These are phyloP conservation scores for Eugenia klotzschiana DNA, from an alignment of 441 rosid genomes.

Conservation along the genomic window DNA sequence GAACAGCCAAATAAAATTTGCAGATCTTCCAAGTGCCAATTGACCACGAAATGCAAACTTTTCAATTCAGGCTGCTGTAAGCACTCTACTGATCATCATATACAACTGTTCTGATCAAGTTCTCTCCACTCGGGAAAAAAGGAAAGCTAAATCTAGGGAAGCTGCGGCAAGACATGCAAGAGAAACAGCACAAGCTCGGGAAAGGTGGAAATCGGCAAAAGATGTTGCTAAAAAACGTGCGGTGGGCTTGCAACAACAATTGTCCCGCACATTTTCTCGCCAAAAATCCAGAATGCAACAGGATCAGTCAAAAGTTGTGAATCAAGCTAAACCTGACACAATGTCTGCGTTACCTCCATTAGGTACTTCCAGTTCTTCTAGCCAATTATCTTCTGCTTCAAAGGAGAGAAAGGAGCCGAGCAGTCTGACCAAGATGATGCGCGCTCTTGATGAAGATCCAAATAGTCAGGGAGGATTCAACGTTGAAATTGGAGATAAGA, in stretches of 20 bases:
- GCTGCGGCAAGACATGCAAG: constrained; percentile 82
- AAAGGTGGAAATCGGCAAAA: constrained; percentile 90
- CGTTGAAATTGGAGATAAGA: constrained; percentile 60
- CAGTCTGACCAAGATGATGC: constrained; percentile 66
- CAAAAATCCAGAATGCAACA: constrained; percentile 35
- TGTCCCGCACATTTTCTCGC: constrained; percentile 77
- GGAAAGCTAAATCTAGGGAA: constrained; percentile 74
- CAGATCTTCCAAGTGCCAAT: background rate
- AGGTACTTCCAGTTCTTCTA: constrained; percentile 19
- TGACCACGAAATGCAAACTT: background rate
- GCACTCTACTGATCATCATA: constrained; percentile 58
- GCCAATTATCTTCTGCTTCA: constrained; percentile 13
- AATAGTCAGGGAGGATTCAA: constrained; percentile 52
- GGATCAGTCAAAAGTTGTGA: constrained; percentile 20
- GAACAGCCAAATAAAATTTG: background rate
- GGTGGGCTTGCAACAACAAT: constrained; percentile 42
- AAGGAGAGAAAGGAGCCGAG: constrained; percentile 43
- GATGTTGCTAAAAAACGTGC: constrained; percentile 71
- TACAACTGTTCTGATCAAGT: constrained; percentile 97
- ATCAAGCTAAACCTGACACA: constrained; percentile 38
- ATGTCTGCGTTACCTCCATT: constrained; percentile 31
- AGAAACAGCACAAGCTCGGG: constrained; percentile 61
- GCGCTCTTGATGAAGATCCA: constrained; percentile 63
- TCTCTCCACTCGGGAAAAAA: constrained; percentile 68
- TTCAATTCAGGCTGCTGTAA: constrained; percentile 45